Evolutionary conservation across 176 grass and related monocot species (phyloP), one percentile per base, ranked within the genome.

Genomic region (Zoysia japonica): DNA sequence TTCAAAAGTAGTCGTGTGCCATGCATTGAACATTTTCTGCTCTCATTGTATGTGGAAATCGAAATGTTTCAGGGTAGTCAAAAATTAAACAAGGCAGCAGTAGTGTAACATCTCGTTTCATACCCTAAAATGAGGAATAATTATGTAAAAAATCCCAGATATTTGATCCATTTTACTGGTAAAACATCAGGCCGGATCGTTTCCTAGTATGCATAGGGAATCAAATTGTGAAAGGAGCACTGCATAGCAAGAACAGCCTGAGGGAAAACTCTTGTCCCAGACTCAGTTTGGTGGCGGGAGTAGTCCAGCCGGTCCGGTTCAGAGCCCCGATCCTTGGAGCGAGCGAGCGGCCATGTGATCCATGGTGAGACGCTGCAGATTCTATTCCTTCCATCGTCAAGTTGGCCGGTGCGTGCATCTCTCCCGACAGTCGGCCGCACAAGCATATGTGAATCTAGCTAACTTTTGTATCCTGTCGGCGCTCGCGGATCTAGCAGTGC

Each of bases 311-410:
- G 0, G 56, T 62, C 43, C 56, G 16, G 42, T 72, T 51, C 70
- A 61, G 41, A 63, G 14, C 75, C 45, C 75, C 46, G 60, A 76
- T 76, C 76, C 47, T 53, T 66, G 61, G 76, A 78, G 61, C 35
- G 15, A 38, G 61, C 75, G 75, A 52, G 61, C 75, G 46, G 61
- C 36, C 75, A 78, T 65, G 38, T 55, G 16, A 43, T 19, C 28
- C 28, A 74, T 43, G 14, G 42, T 61, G 55, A 76, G 55, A 35
- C 55, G 59, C 8, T 45, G 65, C 40, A 79, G 65, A 79, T 53
- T 54, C 79, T 52, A 73, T 73, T 82, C 47, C 47, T 9, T 72
- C 48, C 47, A 47, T 19, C 2, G n/a, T 1, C 77, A 80, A 69
- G 51, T 80, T 80, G 52, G 6, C 6, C 28, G 28, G n/a, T 9